Base-by-base conservation (phyloP, 2,329 filamentous ascomycete genomes). In the Chaetomium globosum region DNA sequence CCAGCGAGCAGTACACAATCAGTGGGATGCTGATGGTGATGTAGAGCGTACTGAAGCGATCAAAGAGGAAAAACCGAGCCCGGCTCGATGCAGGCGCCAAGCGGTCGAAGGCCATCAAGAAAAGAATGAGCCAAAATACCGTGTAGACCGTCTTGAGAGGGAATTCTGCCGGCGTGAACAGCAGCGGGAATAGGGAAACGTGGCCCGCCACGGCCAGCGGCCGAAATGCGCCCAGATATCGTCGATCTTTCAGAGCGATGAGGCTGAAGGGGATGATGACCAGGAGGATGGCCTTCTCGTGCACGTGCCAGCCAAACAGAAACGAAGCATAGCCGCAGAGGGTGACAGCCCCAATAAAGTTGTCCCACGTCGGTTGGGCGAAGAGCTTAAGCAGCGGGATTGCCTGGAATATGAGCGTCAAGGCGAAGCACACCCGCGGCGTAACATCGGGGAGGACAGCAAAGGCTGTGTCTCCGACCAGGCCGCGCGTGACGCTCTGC, bases 241-340 rank as follows among this genome's bases (percentile, higher is more conserved):
- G 88, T 59, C 95, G 87, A 76, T 98, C 93, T 75, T 90, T 90
- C 59, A 98, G 85, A 0, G 94, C 93, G 66, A 98, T 89, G 67
- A 99, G 84, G 71, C 91, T 96, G 81, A 98, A 98, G 0, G 95
- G 95, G 57, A 98, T 91, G 70, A 99, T 93, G 74, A 98, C 90
- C 23, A 98, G 85, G 26, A 99, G 84, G 64, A 99, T 91, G 1
- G 95, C 95, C 78, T 99, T 99, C 75, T 99, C 95, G 73, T 99
- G 95, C 9, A 99, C 95, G 74, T 99, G 95, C 93, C 94, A 99
- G 64, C 95, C 94, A 72, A 98, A 98, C 10, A 99, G 83, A 79
- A 99, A 99, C 0, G 94, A 97, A 0, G 94, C 91, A 75, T 97
- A 99, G 65, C 92, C 95, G 74, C 95, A 98, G 19, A 98, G 86